phyloP scores from a whole-genome alignment of 768 basidiomycete genomes.

The Amanita fuliginea region DNA sequence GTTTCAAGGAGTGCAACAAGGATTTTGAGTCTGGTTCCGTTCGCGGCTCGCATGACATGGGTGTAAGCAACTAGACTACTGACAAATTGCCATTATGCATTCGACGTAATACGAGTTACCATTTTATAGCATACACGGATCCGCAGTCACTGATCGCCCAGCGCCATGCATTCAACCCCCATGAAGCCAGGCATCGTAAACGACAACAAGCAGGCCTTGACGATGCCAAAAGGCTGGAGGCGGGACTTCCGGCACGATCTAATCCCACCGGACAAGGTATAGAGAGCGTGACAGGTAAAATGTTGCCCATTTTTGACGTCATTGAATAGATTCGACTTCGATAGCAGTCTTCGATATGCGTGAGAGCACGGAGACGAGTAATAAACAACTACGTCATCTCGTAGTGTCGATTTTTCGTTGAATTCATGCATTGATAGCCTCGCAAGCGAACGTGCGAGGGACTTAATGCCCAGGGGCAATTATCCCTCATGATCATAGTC shows the following conservation, averaged over 20 bases:
- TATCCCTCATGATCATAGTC: constrained; percentile 73
- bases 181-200: too few species aligned
- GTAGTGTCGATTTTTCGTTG: constrained; percentile 31
- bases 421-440: not conserved
- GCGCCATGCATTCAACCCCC: too few species aligned
- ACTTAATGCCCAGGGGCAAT: constrained; percentile 82
- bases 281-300: constrained; percentile 81
- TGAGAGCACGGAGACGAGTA: constrained; percentile 72
- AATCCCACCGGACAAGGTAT: constrained; percentile 74
- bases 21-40: not conserved
- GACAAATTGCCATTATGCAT: too few species aligned
- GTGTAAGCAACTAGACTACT: too few species aligned
- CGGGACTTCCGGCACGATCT: constrained; percentile 78
- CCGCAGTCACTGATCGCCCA: too few species aligned
- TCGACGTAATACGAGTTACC: too few species aligned
- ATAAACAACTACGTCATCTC: constrained; percentile 74
- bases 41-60: not conserved
- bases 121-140: too few species aligned
- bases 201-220: too few species aligned
- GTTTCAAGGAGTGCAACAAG: too few species aligned
- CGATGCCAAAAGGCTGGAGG: constrained; percentile 75
- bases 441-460: constrained; percentile 78
- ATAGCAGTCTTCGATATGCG: constrained; percentile 85
- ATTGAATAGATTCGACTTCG: constrained; percentile 53
- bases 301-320: constrained; percentile 33